Evolutionary conservation across 306 rosid genomes (phyloP), one percentile per base, ranked within the genome.

Genomic region (Luffa aegyptiaca): DNA sequence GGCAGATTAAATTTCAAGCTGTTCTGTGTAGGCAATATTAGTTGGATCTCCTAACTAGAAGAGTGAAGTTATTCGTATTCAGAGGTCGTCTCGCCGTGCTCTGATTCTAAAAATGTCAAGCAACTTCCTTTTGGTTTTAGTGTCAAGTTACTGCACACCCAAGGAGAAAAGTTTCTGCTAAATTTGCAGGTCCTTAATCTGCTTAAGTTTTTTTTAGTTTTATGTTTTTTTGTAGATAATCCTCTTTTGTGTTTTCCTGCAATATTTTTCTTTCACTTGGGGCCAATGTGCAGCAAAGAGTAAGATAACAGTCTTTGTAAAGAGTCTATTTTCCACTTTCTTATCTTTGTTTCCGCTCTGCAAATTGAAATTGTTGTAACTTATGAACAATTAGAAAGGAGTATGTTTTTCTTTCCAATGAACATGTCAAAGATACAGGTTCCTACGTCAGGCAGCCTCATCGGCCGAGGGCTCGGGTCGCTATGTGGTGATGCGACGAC

Each of bases 1-100:
- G 62, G 77, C 84, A 13, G 31, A 84, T 72, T 76, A 89, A 88
- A 70, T 77, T 85, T 16, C 92, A 82, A 85, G 93, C 85, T 44
- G 78, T 79, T 62, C 85, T 91, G 91, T 83, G 79, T 45, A 89
- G 81, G 85, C 75, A 6, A 56, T n/a, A 20, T 56, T 35, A 17
- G 68, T 20, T 56, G 68, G 45, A 74, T 51, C 78, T 73, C 26
- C 57, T 33, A 35, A 51, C 26, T 16, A 33, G 62, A 74, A 48
- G 8, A 48, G 64, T 35, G 2, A 52, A 53, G 79, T 33, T 36
- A 44, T 69, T 44, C 75, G 5, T 9, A 17, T 74, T 51, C 63
- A 74, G 64, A 53, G 36, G 14, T 26, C 12, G 33, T 33, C 31
- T 31, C 21, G 5, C 77, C 14, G 1, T 26, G 59, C 13, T 73